Conservation (phyloP, 2,329 filamentous ascomycete genomes). For the Neonectria neomacrospora region DNA sequence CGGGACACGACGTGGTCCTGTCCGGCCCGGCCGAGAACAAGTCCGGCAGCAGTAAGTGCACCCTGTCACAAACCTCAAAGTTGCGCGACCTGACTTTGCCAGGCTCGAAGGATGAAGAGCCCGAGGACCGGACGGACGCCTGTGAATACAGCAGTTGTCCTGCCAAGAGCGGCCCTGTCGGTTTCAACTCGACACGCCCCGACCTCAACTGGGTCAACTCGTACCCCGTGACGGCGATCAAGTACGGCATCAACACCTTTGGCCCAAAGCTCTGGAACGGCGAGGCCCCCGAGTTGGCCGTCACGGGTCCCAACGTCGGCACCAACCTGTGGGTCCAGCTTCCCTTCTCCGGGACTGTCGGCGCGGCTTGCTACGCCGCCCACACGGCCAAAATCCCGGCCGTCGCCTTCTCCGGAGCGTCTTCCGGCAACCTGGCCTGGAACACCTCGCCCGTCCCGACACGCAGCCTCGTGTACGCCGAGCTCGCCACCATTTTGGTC, state of each 20-base stretch:
- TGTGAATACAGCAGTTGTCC: slow-evolving; percentile 74
- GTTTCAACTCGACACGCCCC: slow-evolving; percentile 58
- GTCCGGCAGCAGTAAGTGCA: slow-evolving; percentile 66
- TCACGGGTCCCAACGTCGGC: slow-evolving; percentile 71
- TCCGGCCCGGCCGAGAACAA: slow-evolving; percentile 74
- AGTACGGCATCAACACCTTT: slow-evolving; percentile 69
- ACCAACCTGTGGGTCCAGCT: slow-evolving; percentile 67
- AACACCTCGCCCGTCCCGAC: slow-evolving; percentile 62
- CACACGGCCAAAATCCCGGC: slow-evolving; percentile 66
- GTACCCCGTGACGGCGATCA: slow-evolving; percentile 72
- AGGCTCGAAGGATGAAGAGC: slow-evolving; percentile 59
- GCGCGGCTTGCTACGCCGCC: slow-evolving; percentile 69
- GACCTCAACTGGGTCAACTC: slow-evolving; percentile 79
- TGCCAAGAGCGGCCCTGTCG: slow-evolving; percentile 63
- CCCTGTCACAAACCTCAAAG: neutral
- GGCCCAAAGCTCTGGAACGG: slow-evolving; percentile 64
- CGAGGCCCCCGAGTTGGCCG: slow-evolving; percentile 68
- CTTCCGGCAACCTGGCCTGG: slow-evolving; percentile 63
- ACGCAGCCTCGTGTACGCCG: slow-evolving; percentile 70
- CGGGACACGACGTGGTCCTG: slow-evolving; percentile 70
- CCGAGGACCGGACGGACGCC: slow-evolving; percentile 57
- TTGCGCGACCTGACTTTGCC: slow-evolving; percentile 10
- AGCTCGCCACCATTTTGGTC: slow-evolving; percentile 69
- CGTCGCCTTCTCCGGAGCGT: slow-evolving; percentile 73
- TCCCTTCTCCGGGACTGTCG: slow-evolving; percentile 74